Base-by-base conservation (phyloP, 805 yeast genomes). In the Monosporozyma solicola region DNA sequence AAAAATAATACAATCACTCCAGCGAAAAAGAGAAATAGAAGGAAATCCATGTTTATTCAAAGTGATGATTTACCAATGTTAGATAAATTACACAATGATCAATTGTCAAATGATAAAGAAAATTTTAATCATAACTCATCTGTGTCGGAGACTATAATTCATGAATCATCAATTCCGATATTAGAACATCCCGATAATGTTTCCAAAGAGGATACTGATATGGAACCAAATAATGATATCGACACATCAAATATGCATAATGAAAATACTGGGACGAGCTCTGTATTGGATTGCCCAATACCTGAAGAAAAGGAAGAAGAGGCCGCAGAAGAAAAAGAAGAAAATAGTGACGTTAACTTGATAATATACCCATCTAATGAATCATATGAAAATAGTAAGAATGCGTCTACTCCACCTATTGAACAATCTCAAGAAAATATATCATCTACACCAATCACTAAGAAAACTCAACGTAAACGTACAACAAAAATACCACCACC, bases 21-120 rank as follows among this genome's bases (percentile, higher is more conserved):
- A 5, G 13, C 27, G 7, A 27, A 20, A 5, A 49, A 22, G 27
- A 27, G 44, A 35, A 27, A 74, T 24, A 64, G 77, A 58, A 68
- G 77, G 56, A 74, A 73, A 52, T 72, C 76, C 1, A 66, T 73
- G 47, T 70, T 70, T 55, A 59, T 70, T 25, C 67, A 71, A 5
- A 65, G 63, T n/a, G 69, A 67, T 47, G 43, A 39, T 20, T 39
- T 39, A 22, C 43, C 39, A 15, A 13, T 35, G 15, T 13, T 35
- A 2, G 39, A 35, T 35, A 35, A 32, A 32, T 27, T 27, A 27
- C 29, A 27, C 5, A 27, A 27, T 27, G 7, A 62, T 50, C 60
- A 64, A 41, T 56, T 57, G 15, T 55, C 54, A 13, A 35, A 35
- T 6, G 60, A 43, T 45, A 33, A 8, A 15, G 46, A 49, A 7